Conservation (phyloP, 1,284 basidiomycete species). For the Sutorius eximius region DNA sequence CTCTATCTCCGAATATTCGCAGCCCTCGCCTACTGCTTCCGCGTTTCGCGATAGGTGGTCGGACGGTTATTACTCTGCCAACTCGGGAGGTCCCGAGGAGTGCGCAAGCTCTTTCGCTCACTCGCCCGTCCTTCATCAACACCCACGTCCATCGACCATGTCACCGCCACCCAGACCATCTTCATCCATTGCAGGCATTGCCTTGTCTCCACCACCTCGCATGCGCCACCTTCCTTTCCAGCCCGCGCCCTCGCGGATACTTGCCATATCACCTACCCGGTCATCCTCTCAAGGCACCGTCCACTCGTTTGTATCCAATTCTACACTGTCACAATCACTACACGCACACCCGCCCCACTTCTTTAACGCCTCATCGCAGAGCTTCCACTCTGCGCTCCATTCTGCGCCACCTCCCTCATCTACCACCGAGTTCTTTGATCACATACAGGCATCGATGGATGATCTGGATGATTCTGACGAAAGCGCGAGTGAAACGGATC, state of each 20-base stretch:
- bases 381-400: conserved; percentile 43
- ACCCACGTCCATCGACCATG: conserved; percentile 43
- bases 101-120: conserved; percentile 3
- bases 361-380: conserved; percentile 40
- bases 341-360: conserved; percentile 27
- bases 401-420: conserved; percentile 60
- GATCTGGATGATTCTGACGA: conserved; percentile 54
- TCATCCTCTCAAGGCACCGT: conserved; percentile 32
- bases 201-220: conserved; percentile 56
- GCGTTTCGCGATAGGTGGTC: conserved; percentile 59
- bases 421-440: conserved; percentile 72
- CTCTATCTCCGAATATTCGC: conserved; percentile 57
- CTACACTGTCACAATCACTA: conserved; percentile 28
- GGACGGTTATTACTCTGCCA: conserved; percentile 31
- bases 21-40: conserved; percentile 65
- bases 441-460: conserved; percentile 67
- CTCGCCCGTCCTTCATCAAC: conserved; percentile 16
- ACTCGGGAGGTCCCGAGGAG: conserved; percentile 23
- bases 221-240: conserved; percentile 29
- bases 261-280: conserved; percentile 21
- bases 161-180: conserved; percentile 52
- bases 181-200: conserved; percentile 43
- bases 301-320: conserved; percentile 33
- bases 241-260: conserved; percentile 19
- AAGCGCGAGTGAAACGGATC: conserved; percentile 33